phyloP scores from a whole-genome alignment of 2,329 filamentous ascomycete genomes.

The Xenosphaeropsis pyriputrescens region DNA sequence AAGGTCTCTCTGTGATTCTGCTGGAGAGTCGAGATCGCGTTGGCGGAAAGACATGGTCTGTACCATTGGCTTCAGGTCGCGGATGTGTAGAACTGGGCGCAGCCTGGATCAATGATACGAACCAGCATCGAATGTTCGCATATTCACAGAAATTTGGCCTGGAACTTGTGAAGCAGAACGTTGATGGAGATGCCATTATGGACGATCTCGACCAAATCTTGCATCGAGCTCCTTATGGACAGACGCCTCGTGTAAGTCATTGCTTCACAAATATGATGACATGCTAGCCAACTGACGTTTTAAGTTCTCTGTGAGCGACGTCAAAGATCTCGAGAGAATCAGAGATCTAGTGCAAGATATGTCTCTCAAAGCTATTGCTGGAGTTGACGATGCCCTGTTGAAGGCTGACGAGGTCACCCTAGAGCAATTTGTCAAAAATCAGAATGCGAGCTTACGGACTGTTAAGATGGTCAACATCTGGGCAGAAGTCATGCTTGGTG shows the following conservation, averaged over 20 bases:
- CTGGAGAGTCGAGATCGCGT: constrained; percentile 25
- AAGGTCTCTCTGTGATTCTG: constrained; percentile 8
- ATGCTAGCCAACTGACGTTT: not conserved
- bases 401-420: constrained; percentile 16
- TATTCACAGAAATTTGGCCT: constrained; percentile 24
- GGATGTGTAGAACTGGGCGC: constrained; percentile 35
- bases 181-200: constrained; percentile 24
- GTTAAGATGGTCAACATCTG: constrained; percentile 24
- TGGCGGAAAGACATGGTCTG: constrained; percentile 19
- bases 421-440: constrained; percentile 19
- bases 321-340: constrained; percentile 1
- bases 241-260: constrained; percentile 10
- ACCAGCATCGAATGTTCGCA: constrained; percentile 28
- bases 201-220: constrained; percentile 20
- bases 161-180: constrained; percentile 30
- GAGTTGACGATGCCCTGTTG: not conserved
- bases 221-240: constrained; percentile 16
- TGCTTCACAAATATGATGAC: not conserved
- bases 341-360: constrained; percentile 1
- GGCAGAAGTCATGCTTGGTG: constrained; percentile 32
- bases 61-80: constrained; percentile 6
- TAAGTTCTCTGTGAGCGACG: constrained; percentile 1
- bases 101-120: constrained; percentile 43
- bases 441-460: constrained; percentile 15
- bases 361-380: constrained; percentile 4